Conservation (phyloP, 495 filamentous ascomycete species). For the Lasiosphaeriaceae sp. region DNA sequence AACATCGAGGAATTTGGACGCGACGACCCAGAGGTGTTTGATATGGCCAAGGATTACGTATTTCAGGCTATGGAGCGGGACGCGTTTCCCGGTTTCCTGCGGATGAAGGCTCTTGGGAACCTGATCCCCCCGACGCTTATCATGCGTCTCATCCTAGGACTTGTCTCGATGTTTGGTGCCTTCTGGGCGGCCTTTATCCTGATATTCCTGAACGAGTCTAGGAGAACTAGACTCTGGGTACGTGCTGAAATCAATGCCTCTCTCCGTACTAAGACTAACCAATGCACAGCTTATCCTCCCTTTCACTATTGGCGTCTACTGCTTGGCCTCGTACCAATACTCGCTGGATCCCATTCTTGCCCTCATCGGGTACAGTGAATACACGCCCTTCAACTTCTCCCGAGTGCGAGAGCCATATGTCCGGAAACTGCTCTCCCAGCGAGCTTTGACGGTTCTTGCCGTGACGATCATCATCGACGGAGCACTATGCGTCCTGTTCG, state of each 20-base stretch:
- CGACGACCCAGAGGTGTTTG: conserved; percentile 96
- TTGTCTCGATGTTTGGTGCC: conserved; percentile 80
- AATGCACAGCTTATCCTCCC: conserved; percentile 75
- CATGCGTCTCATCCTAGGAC: conserved; percentile 76
- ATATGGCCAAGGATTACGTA: conserved; percentile 96
- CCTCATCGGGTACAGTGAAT: conserved; percentile 85
- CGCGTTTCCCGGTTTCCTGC: conserved; percentile 93
- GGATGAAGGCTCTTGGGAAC: conserved; percentile 91
- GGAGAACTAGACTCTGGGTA: conserved; percentile 78
- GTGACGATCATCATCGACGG: conserved; percentile 72
- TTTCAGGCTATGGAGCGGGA: conserved; percentile 99
- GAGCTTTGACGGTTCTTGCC: conserved; percentile 69
- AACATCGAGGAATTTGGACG: conserved; percentile 83
- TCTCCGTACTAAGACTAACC: conserved; percentile 19
- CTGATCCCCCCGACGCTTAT: conserved; percentile 84
- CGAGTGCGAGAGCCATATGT: conserved; percentile 86
- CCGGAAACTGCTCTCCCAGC: conserved; percentile 73
- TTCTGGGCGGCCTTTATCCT: conserved; percentile 94
- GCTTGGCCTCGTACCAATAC: conserved; percentile 87
- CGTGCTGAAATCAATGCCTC: conserved; percentile 18
- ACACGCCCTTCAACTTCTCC: conserved; percentile 87
- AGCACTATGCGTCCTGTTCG: conserved; percentile 75
- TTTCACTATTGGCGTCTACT: conserved; percentile 85
- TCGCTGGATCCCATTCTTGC: conserved; percentile 88
- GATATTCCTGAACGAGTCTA: conserved; percentile 79